phyloP scores from a whole-genome alignment of 1,139 yeast genomes.

The Zygosaccharomyces pseudobailii region DNA sequence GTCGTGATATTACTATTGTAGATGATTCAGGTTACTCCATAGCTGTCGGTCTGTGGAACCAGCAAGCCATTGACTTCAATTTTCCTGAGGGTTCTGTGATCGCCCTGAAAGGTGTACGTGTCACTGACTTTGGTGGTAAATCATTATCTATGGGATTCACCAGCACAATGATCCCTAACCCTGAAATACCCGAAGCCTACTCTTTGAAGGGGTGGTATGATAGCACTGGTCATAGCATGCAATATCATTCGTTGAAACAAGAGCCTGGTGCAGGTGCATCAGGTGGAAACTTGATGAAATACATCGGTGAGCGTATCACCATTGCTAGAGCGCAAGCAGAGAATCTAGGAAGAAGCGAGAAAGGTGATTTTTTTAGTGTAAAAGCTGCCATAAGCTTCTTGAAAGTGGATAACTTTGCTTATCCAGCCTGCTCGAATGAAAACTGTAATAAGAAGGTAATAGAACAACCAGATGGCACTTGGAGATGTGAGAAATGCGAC shows the following conservation, averaged over 20 bases:
- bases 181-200: conserved; percentile 86
- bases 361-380: conserved; percentile 70
- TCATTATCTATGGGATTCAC: conserved; percentile 76
- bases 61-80: conserved; percentile 71
- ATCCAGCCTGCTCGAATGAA: conserved; percentile 81
- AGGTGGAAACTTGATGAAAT: conserved; percentile 26
- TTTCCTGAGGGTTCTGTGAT: conserved; percentile 79
- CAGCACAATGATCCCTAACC: conserved; percentile 71
- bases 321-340: conserved; percentile 64
- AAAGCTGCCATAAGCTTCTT: conserved; percentile 72
- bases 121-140: conserved; percentile 86
- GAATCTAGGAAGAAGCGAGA: conserved; percentile 67
- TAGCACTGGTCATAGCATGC: conserved; percentile 60
- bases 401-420: conserved; percentile 71
- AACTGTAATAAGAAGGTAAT: conserved; percentile 81
- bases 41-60: conserved; percentile 86
- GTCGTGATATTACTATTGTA: conserved; percentile 82
- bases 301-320: conserved; percentile 51
- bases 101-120: conserved; percentile 87
- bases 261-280: conserved; percentile 35
- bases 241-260: conserved; percentile 57
- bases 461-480: conserved; percentile 65
- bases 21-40: conserved; percentile 79
- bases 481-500: conserved; percentile 95
- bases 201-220: conserved; percentile 94